Percentiles rank a stretch among this genome's conserved stretches.
phyloP scores from a whole-genome alignment of 164 flowering plant genomes.

The Liquidambar formosana region DNA sequence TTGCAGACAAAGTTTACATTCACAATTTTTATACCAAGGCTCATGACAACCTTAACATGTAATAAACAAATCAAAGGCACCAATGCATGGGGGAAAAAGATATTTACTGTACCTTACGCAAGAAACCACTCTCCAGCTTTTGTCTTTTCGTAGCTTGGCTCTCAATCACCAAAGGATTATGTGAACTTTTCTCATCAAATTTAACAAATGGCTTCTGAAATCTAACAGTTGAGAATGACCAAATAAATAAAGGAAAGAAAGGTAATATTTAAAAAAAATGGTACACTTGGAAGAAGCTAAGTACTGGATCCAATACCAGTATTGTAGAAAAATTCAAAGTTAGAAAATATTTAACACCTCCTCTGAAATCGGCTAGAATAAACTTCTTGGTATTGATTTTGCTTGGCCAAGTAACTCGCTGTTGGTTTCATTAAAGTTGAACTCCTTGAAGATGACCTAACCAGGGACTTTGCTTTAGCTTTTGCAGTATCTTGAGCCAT shows the following conservation, averaged over 20 bases:
- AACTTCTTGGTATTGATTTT: constrained; percentile 39
- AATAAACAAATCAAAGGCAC: constrained; percentile 6
- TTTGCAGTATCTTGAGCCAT: constrained; percentile 28
- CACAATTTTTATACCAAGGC: neutral
- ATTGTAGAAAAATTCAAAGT: neutral
- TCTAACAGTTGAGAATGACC: constrained; percentile 20
- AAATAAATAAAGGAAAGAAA: neutral
- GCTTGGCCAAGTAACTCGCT: constrained; percentile 87
- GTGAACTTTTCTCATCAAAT: constrained; percentile 15
- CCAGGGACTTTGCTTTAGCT: constrained; percentile 30
- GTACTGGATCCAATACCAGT: neutral
- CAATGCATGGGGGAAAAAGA: neutral
- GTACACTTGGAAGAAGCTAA: neutral
- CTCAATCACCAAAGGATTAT: constrained; percentile 9
- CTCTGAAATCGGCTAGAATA: constrained; percentile 28
- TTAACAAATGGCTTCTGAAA: constrained; percentile 17
- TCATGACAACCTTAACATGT: neutral
- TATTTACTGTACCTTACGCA: constrained; percentile 42
- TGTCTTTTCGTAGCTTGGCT: constrained; percentile 46
- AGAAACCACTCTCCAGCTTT: constrained; percentile 55
- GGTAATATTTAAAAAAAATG: neutral
- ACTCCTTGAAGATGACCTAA: constrained; percentile 41
- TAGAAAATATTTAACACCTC: constrained; percentile 11
- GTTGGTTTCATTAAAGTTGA: constrained; percentile 92
- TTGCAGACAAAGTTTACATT: neutral